These are phyloP conservation scores for Comarum palustre DNA, from an alignment of 306 rosid genomes.

Conservation along the genomic window DNA sequence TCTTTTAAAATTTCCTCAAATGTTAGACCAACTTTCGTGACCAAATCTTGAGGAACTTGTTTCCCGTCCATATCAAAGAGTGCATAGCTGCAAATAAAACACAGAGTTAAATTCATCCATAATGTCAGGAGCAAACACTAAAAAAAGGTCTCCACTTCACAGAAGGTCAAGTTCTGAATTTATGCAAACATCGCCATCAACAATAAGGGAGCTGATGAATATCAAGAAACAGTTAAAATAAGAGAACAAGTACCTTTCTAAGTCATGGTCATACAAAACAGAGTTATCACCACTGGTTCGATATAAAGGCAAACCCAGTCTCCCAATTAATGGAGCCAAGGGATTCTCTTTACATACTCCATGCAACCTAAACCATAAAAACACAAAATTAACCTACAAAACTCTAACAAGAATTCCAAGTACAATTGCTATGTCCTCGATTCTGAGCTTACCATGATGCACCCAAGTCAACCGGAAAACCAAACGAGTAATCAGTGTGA, in stretches of 20 bases:
- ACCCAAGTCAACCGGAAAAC: constrained; percentile 93
- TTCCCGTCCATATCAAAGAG: constrained; percentile 95
- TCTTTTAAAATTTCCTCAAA: constrained; percentile 74
- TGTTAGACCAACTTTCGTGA: constrained; percentile 61
- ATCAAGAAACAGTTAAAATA: background rate
- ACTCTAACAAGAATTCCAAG: background rate
- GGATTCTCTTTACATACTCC: constrained; percentile 97
- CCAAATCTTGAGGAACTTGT: constrained; percentile 88
- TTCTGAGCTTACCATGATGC: constrained; percentile 76
- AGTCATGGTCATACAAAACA: constrained; percentile 93
- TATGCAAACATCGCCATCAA: background rate
- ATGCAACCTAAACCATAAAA: constrained; percentile 67
- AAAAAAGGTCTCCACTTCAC: background rate
- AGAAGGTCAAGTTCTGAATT: background rate
- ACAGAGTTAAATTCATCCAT: background rate
- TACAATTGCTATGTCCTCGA: background rate
- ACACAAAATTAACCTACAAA: background rate
- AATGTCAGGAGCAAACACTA: constrained; percentile 15
- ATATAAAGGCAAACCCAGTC: constrained; percentile 84
- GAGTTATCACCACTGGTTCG: constrained; percentile 97
- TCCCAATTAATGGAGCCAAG: constrained; percentile 86
- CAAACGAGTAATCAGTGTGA: constrained; percentile 85
- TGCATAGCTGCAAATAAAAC: constrained; percentile 63
- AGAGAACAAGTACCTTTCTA: constrained; percentile 61
- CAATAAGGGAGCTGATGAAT: background rate